Evolutionary conservation across 805 yeast species (phyloP).

Genomic region (Tetrapisispora taiwanensis): DNA sequence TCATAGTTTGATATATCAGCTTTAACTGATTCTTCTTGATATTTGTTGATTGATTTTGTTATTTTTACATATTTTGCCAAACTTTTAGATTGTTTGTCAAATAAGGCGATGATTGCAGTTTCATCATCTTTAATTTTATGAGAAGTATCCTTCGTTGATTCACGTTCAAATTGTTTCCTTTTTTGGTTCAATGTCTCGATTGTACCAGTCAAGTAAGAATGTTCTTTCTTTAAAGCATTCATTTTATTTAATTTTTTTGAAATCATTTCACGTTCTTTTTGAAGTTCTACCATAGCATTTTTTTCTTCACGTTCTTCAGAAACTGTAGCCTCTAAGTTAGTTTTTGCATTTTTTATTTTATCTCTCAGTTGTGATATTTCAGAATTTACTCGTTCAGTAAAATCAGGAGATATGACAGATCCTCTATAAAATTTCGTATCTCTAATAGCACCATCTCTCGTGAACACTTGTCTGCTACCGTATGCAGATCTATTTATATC

Average conservation of each 20-base stretch:
- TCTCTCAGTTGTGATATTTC: conserved; percentile 9
- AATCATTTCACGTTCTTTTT: conserved; percentile 2
- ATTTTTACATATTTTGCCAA: conserved; percentile 15
- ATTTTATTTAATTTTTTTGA: conserved; percentile 7
- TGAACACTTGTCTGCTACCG: conserved; percentile 48
- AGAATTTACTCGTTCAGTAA: conserved; percentile 9
- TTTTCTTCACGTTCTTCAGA: conserved; percentile 8
- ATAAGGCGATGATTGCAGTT: conserved; percentile 15
- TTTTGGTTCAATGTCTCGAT: conserved; percentile 25
- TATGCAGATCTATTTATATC: conserved; percentile 48
- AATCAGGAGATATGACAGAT: conserved; percentile 20
- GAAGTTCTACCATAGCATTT: conserved; percentile 5
- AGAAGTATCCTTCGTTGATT: conserved; percentile 35
- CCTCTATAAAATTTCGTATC: conserved; percentile 18
- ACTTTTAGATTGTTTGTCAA: conserved; percentile 16
- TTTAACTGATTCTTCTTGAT: conserved; percentile 19
- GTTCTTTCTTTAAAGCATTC: conserved; percentile 15
- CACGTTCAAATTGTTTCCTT: conserved; percentile 28
- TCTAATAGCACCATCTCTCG: conserved; percentile 15
- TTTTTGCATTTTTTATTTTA: conserved; percentile 6
- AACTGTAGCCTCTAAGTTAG: conserved; percentile 8
- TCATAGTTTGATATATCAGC: conserved; percentile 30
- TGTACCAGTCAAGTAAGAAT: conserved; percentile 18
- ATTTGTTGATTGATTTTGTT: conserved; percentile 19
- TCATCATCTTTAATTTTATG: conserved; percentile 31